Conservation (phyloP, 2,329 filamentous ascomycete species). For the Parasarocladium wereldwijsianum region DNA sequence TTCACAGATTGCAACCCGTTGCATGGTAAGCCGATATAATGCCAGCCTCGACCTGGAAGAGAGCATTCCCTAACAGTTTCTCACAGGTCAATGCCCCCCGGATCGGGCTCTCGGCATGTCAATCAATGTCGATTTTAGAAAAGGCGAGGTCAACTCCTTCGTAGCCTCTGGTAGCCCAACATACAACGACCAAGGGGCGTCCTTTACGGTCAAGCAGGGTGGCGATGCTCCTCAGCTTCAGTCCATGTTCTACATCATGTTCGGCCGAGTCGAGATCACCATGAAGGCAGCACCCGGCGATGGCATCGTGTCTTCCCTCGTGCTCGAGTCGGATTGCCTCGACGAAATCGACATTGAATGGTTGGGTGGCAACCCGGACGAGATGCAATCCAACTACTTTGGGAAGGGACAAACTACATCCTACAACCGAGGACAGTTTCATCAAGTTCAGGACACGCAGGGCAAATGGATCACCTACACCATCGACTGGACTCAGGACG, state of each 20-base stretch:
- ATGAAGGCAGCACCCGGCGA: slow-evolving; percentile 77
- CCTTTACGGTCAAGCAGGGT: slow-evolving; percentile 62
- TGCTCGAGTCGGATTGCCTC: slow-evolving; percentile 78
- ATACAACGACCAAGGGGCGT: slow-evolving; percentile 56
- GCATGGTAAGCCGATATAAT: slow-evolving; percentile 14
- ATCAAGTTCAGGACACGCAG: slow-evolving; percentile 55
- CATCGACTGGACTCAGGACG: slow-evolving; percentile 76
- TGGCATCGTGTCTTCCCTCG: slow-evolving; percentile 85
- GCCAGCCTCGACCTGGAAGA: background rate
- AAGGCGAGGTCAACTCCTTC: slow-evolving; percentile 68
- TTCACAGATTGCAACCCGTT: slow-evolving; percentile 26
- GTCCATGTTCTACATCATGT: slow-evolving; percentile 98
- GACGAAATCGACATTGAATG: slow-evolving; percentile 98
- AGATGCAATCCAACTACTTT: slow-evolving; percentile 97
- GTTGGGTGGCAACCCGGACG: slow-evolving; percentile 59
- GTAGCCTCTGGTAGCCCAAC: slow-evolving; percentile 51
- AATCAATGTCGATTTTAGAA: slow-evolving; percentile 72
- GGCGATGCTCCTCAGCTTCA: slow-evolving; percentile 77
- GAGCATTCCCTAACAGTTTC: slow-evolving; percentile 3
- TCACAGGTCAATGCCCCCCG: slow-evolving; percentile 47
- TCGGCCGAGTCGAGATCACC: slow-evolving; percentile 74
- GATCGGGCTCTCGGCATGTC: slow-evolving; percentile 71
- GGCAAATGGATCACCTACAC: slow-evolving; percentile 70
- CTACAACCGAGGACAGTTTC: slow-evolving; percentile 81
- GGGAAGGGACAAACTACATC: slow-evolving; percentile 74